Base-by-base conservation (phyloP, 2,329 filamentous ascomycete species). In the Ophiostoma piceae region DNA sequence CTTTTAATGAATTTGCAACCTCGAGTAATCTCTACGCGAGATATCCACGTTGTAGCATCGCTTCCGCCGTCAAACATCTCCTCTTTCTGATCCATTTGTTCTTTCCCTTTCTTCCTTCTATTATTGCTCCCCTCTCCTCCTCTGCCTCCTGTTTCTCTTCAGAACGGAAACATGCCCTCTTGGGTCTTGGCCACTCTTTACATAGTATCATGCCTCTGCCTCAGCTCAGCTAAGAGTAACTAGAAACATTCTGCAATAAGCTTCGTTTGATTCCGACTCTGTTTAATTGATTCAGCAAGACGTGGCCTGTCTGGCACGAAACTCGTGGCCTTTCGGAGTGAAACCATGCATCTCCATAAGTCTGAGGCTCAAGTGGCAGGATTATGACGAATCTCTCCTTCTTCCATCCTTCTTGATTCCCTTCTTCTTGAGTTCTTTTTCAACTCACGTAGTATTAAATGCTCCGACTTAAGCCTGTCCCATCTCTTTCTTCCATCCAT, bases 81-180 rank as follows among this genome's bases (percentile, higher is more conserved):
- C 43, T 47, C 26, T 26, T 47, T 14, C 14, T 9, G 6, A 26
- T 26, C 26, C n/a, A 35, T 35, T 6, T 26, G 16, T 26, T 14
- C 22, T n/a, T 57, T 22, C n/a, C 22, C n/a, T 47, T 57, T 26
- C 11, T 26, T 57, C 9, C n/a, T 57, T 57, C n/a, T 26, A 16
- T 26, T 14, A 19, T 32, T 57, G 51, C 22, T 51, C 19, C 3
- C 26, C 26, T 19, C 14, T 62, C 9, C 57, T 22, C n/a, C 3
- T 29, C 8, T 35, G 35, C n/a, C n/a, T 57, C 57, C 57, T 62
- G 26, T 62, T 62, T 62, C 57, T 26, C 51, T 14, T 57, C 51
- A 51, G 51, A 57, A 57, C 51, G 51, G 51, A 57, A 57, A 57
- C 51, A 57, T 57, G 51, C 51, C 51, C 51, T 57, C 51, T 57